A percentile compares a stretch with the other conserved stretches of the same genome.
Evolutionary conservation across 1,139 yeast species (phyloP).

Genomic region (Martiniozyma asiatica): DNA sequence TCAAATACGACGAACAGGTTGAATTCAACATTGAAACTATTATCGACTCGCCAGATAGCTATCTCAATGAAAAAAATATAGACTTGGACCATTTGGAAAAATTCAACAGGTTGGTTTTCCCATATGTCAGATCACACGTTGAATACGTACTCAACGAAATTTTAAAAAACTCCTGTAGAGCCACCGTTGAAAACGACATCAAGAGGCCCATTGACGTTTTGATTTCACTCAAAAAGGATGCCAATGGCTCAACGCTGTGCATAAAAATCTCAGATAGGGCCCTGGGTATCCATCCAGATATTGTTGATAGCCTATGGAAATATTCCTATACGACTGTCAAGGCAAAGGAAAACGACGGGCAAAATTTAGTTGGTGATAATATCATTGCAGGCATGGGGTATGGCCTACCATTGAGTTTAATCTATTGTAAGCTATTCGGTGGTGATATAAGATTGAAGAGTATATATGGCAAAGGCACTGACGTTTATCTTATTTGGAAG

Average conservation of each 20-base stretch:
- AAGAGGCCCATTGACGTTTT: slow-evolving; percentile 57
- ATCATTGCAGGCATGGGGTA: slow-evolving; percentile 94
- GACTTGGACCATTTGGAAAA: slow-evolving; percentile 7
- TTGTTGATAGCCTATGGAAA: slow-evolving; percentile 60
- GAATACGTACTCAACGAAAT: slow-evolving; percentile 81
- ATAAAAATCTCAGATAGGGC: slow-evolving; percentile 78
- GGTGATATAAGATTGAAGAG: slow-evolving; percentile 74
- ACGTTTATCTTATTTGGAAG: slow-evolving; percentile 45
- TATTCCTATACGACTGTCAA: slow-evolving; percentile 63
- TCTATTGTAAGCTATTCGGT: slow-evolving; percentile 57
- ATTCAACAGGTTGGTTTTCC: slow-evolving; percentile 29
- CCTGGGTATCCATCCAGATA: slow-evolving; percentile 67
- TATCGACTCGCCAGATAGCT: slow-evolving; percentile 10
- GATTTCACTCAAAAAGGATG: slow-evolving; percentile 38
- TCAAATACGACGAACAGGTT: slow-evolving; percentile 71
- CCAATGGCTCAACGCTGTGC: slow-evolving; percentile 27
- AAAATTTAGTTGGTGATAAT: slow-evolving; percentile 45
- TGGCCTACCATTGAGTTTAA: slow-evolving; percentile 78
- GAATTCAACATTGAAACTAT: slow-evolving; percentile 39
- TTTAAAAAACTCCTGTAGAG: slow-evolving; percentile 77
- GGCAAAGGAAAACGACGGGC: slow-evolving; percentile 27
- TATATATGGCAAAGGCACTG: slow-evolving; percentile 79
- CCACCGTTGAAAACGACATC: slow-evolving; percentile 61
- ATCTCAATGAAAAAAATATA: slow-evolving; percentile 8
- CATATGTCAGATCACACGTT: slow-evolving; percentile 77